Evolutionary conservation across 371 early-diverging fungal genomes (phyloP), one percentile per base, ranked within the genome.

Genomic region (Mucor irregularis): DNA sequence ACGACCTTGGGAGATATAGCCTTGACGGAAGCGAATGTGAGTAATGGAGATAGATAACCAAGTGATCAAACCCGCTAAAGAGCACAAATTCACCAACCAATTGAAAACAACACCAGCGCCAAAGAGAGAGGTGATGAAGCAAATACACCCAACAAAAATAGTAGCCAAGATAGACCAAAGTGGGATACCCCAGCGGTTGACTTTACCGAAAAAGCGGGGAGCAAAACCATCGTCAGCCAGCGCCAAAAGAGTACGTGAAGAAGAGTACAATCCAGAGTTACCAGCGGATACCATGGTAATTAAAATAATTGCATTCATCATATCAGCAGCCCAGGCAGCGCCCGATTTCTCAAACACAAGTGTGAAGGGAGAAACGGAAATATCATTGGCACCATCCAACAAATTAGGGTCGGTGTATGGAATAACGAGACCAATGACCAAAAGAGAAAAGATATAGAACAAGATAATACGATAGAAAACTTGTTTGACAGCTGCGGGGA

Each of bases 1-100:
- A 22, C 82, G 81, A 7, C 89, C 88, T 53, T 95, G 95, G 9
- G 81, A 76, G 13, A 76, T 47, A 46, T 77, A 87, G 7, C 94
- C 94, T n/a, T 79, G 79, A 25, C 94, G 89, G 86, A 94, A 94
- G 13, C 94, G 89, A 53, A 86, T 69, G 61, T 94, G 94, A 8
- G 87, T 88, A 35, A 88, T 61, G 5, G 84, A 77, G 57, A 94
- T 94, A 40, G 84, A 78, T 21, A 91, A 56, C 94, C 95, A 96
- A 31, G 90, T 85, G 35, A 91, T 80, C 46, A 94, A 81, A 40
- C 92, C 92, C 3, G 95, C 86, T 11, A 89, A 75, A 1, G 89
- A 86, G 4, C 90, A 80, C 17, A 93, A 56, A 57, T 76, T 79
- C 44, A 89, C 69, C 28, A 93, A 70, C 85, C 90, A 91, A 48